A percentile compares a stretch with the other conserved stretches of the same genome.
These are phyloP conservation scores for Ophiostoma tasmaniense DNA, from an alignment of 2,329 filamentous ascomycete genomes.

Conservation along the genomic window DNA sequence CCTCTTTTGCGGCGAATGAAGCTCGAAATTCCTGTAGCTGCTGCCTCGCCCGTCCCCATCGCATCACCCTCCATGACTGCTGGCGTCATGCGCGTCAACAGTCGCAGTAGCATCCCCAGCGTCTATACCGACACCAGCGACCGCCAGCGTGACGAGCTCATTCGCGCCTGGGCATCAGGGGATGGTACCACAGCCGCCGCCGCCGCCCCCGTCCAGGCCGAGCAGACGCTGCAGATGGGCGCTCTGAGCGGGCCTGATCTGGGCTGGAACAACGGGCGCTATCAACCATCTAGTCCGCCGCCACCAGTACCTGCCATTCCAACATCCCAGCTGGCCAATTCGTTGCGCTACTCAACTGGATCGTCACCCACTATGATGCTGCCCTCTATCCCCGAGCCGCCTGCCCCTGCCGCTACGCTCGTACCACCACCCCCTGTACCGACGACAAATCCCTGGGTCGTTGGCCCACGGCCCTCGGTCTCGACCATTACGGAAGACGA, in stretches of 20 bases:
- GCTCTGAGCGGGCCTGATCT: slow-evolving; percentile 19
- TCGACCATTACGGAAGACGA: slow-evolving; percentile 18
- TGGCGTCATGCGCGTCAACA: slow-evolving; percentile 11
- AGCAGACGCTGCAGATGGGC: slow-evolving; percentile 18
- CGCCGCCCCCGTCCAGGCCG: not conserved
- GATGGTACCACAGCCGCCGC: not conserved
- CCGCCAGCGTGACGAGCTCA: slow-evolving; percentile 2
- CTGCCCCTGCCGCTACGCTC: slow-evolving; percentile 15
- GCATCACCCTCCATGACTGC: not conserved
- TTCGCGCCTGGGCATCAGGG: not conserved
- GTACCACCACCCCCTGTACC: slow-evolving; percentile 17
- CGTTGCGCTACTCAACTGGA: slow-evolving; percentile 1
- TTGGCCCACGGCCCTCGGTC: slow-evolving; percentile 17
- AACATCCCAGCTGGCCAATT: not conserved
- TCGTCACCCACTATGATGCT: slow-evolving; percentile 5
- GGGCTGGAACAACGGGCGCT: slow-evolving; percentile 18
- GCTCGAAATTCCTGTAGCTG: slow-evolving; percentile 28
- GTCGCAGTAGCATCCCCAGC: slow-evolving; percentile 8
- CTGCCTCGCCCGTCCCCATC: not conserved
- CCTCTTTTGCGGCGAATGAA: slow-evolving; percentile 48
- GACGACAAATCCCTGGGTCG: slow-evolving; percentile 20
- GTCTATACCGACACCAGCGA: slow-evolving; percentile 4
- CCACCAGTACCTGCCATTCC: not conserved
- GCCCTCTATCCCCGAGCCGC: slow-evolving; percentile 10
- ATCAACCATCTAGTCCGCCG: not conserved